Percentiles rank a stretch among this genome's conserved stretches.
These are phyloP conservation scores for Arabis hirsuta DNA, from an alignment of 345 rosid species.

Conservation along the genomic window DNA sequence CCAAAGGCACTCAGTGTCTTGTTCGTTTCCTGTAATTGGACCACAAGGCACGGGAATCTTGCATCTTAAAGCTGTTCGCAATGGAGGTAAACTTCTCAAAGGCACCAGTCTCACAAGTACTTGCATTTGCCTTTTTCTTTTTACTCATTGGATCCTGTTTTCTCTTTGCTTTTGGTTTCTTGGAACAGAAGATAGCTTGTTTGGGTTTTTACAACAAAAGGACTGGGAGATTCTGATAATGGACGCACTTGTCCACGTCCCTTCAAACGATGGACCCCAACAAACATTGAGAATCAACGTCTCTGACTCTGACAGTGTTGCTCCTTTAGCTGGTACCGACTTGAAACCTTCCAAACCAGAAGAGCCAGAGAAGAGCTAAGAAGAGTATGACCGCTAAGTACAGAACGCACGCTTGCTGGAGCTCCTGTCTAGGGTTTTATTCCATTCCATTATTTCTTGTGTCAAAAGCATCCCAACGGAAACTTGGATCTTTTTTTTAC, in stretches of 20 bases:
- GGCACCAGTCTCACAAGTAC: background rate
- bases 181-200: no score
- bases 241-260: slow-evolving; percentile 26
- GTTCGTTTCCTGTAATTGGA: slow-evolving; percentile 83
- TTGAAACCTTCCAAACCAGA: slow-evolving; percentile 45
- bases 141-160: background rate
- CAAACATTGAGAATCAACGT: slow-evolving; percentile 61
- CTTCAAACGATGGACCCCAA: slow-evolving; percentile 69
- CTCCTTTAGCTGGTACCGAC: slow-evolving; percentile 47
- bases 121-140: background rate
- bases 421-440: slow-evolving; percentile 16
- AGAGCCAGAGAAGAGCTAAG: slow-evolving; percentile 42
- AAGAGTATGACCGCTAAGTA: slow-evolving; percentile 1
- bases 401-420: slow-evolving; percentile 1
- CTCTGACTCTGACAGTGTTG: slow-evolving; percentile 44
- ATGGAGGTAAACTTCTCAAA: slow-evolving; percentile 56
- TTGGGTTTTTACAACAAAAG: no score
- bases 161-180: no score
- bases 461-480: slow-evolving; percentile 4
- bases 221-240: no score
- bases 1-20: slow-evolving; percentile 83
- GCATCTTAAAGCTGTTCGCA: slow-evolving; percentile 83
- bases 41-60: slow-evolving; percentile 58
- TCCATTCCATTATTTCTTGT: slow-evolving; percentile 16
- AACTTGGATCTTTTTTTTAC: slow-evolving; percentile 22